Evolutionary conservation across 192 early-diverging fungal genomes (phyloP).

Genomic region (Podila horticola): DNA sequence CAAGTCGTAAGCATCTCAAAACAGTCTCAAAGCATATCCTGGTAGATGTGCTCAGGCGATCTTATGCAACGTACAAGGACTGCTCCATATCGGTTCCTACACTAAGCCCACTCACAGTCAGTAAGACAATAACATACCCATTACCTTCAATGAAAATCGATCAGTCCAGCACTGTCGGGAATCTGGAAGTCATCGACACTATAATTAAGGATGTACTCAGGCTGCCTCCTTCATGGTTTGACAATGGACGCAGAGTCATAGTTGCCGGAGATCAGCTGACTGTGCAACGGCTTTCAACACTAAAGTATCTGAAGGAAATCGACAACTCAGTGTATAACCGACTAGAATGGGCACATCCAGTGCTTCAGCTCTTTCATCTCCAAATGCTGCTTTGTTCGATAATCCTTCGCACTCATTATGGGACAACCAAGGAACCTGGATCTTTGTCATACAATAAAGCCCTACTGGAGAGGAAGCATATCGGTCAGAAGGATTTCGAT

Average conservation of each 20-base stretch:
- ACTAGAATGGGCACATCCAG: slow-evolving; percentile 5
- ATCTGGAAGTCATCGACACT: slow-evolving; percentile 7
- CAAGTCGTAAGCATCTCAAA: background rate
- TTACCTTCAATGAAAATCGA: slow-evolving; percentile 26
- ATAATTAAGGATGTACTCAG: slow-evolving; percentile 2
- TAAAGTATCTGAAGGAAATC: background rate
- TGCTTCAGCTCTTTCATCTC: slow-evolving; percentile 17
- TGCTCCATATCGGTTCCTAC: background rate
- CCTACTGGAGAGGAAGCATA: slow-evolving; percentile 6
- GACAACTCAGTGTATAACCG: background rate
- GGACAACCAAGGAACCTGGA: background rate
- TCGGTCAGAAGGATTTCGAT: background rate
- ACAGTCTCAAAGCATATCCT: background rate
- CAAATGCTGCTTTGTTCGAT: slow-evolving; percentile 8
- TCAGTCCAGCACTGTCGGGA: slow-evolving; percentile 16
- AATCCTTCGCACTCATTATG: slow-evolving; percentile 13
- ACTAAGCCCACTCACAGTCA: background rate
- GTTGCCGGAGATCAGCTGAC: slow-evolving; percentile 23
- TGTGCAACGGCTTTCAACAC: background rate
- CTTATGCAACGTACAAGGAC: background rate
- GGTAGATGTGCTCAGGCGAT: slow-evolving; percentile 1
- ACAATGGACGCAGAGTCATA: background rate
- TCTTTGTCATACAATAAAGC: background rate
- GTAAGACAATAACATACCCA: slow-evolving; percentile 10
- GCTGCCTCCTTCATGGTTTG: slow-evolving; percentile 1